A percentile compares a stretch with the other conserved stretches of the same genome.
Evolutionary conservation across 2,329 filamentous ascomycete genomes (phyloP).

Genomic region (Pseudodiploospora longispora): DNA sequence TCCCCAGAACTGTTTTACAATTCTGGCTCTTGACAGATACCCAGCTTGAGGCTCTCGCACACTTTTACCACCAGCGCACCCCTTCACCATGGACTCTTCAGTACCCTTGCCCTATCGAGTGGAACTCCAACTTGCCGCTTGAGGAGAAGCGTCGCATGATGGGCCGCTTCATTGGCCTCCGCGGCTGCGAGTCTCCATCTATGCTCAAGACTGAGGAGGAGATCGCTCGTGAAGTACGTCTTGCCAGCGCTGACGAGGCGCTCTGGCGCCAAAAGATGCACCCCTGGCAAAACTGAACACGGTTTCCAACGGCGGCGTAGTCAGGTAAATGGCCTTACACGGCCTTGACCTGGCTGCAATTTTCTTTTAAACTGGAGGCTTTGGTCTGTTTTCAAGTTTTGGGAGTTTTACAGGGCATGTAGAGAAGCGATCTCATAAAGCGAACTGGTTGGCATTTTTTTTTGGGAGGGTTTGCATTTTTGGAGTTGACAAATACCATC

Average conservation of each 20-base stretch:
- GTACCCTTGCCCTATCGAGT: conserved; percentile 63
- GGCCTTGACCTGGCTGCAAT: too few relatives aligned
- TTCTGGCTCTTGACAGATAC: conserved; percentile 67
- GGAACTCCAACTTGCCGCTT: conserved; percentile 44
- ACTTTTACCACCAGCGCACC: conserved; percentile 65
- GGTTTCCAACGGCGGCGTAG: too few relatives aligned
- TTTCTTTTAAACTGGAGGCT: too few relatives aligned
- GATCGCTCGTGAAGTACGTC: conserved; percentile 35
- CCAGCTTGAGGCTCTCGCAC: conserved; percentile 61
- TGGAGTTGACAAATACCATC: conserved; percentile 3
- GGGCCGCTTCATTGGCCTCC: conserved; percentile 65
- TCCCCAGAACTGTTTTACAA: conserved; percentile 58
- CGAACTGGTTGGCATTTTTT: too few relatives aligned
- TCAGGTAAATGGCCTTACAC: too few relatives aligned
- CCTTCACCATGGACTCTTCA: conserved; percentile 44
- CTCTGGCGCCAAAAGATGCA: conserved; percentile 38
- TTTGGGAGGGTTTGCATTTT: not conserved
- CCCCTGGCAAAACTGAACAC: conserved; percentile 13
- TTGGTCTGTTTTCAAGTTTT: too few relatives aligned
- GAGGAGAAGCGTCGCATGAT: conserved; percentile 66
- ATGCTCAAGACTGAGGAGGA: conserved; percentile 38
- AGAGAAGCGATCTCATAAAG: too few relatives aligned
- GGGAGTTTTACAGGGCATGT: too few relatives aligned
- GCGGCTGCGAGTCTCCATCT: conserved; percentile 41
- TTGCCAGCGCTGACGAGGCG: conserved; percentile 37